phyloP scores from a whole-genome alignment of 495 filamentous ascomycete species.

The Aspergillus hancockii region DNA sequence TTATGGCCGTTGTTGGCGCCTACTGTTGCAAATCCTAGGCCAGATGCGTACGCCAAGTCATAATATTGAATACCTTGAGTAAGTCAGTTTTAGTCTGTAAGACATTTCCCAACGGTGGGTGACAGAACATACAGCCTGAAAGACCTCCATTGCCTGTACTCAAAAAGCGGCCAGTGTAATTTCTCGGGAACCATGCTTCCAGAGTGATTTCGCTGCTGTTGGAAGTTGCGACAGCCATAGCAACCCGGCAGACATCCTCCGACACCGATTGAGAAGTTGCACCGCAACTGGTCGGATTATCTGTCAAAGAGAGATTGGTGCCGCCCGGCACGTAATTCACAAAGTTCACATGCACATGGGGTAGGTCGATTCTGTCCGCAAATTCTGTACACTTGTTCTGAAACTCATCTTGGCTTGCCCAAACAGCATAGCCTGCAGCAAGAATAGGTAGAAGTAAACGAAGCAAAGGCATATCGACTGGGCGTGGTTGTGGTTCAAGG shows the following conservation, averaged over 20 bases:
- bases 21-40: constrained; percentile 55
- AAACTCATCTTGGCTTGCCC: constrained; percentile 30
- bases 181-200: constrained; percentile 59
- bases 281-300: constrained; percentile 46
- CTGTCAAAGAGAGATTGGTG: constrained; percentile 49
- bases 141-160: constrained; percentile 60
- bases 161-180: constrained; percentile 53
- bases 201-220: constrained; percentile 53
- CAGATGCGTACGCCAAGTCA: constrained; percentile 44
- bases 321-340: constrained; percentile 45
- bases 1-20: constrained; percentile 61
- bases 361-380: constrained; percentile 33
- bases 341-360: constrained; percentile 40
- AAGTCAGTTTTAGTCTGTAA: background rate
- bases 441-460: constrained; percentile 22
- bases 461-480: constrained; percentile 17
- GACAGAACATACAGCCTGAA: constrained; percentile 47
- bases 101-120: background rate
- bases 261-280: constrained; percentile 41
- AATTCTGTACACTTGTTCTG: constrained; percentile 33
- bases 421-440: constrained; percentile 24
- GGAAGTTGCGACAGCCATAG: constrained; percentile 57
- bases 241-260: constrained; percentile 56
- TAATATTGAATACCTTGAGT: constrained; percentile 46
- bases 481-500: background rate